A percentile compares a stretch with the other conserved stretches of the same genome.
These are phyloP conservation scores for Polysphondylium violaceum DNA, from an alignment of 78 protist genomes.

Conservation along the genomic window DNA sequence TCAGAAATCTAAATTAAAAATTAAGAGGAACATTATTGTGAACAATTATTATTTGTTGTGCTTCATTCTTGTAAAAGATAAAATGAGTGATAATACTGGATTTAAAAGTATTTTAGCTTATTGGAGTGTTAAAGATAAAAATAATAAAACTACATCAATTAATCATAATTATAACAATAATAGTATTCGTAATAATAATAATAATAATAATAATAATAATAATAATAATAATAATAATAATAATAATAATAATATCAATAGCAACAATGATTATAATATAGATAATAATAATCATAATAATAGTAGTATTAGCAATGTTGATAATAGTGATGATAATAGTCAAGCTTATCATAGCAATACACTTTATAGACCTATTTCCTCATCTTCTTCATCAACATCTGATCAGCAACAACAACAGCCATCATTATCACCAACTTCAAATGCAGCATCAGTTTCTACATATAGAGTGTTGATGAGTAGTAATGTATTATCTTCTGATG, in stretches of 20 bases:
- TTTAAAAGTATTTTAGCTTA: background rate
- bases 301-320: background rate
- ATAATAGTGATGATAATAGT: constrained; percentile 14
- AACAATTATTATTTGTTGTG: too few relatives aligned
- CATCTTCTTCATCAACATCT: too few relatives aligned
- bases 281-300: constrained; percentile 1
- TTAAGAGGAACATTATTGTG: too few relatives aligned
- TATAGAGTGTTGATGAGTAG: background rate
- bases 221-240: constrained; percentile 3
- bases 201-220: constrained; percentile 10
- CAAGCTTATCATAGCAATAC: background rate
- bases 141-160: background rate
- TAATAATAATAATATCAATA: background rate
- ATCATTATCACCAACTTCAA: background rate
- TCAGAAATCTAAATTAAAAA: too few relatives aligned
- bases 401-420: too few relatives aligned
- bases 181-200: constrained; percentile 1
- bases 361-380: constrained; percentile 14
- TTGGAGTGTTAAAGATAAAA: constrained; percentile 20
- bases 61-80: too few relatives aligned
- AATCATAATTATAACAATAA: background rate
- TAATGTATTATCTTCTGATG: background rate
- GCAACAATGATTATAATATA: background rate
- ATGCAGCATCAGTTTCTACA: background rate
- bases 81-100: too few relatives aligned